Conservation (phyloP, 257 asterid genomes). For the Scutellaria galericulata region DNA sequence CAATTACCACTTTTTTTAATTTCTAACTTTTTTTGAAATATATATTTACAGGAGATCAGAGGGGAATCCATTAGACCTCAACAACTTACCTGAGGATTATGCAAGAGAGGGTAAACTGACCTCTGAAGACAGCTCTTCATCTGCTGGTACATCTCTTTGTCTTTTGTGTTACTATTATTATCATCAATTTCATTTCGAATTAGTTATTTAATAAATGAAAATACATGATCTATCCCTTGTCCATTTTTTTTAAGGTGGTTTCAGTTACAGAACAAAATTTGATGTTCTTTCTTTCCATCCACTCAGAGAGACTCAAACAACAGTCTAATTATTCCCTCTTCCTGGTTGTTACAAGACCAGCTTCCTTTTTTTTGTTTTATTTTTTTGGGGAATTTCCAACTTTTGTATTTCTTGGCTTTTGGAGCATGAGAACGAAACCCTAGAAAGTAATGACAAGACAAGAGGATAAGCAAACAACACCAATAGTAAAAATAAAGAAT, state of each 20-base stretch:
- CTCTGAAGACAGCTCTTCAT: constrained; percentile 79
- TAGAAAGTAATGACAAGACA: constrained; percentile 48
- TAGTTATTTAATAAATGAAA: neutral
- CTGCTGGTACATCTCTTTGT: constrained; percentile 68
- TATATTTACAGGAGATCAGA: constrained; percentile 73
- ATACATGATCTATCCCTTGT: too few relatives aligned
- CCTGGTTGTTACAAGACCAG: too few relatives aligned
- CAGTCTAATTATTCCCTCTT: too few relatives aligned
- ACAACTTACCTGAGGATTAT: constrained; percentile 93
- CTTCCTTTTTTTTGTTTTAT: neutral
- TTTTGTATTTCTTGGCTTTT: neutral
- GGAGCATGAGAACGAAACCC: constrained; percentile 55
- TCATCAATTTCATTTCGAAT: neutral
- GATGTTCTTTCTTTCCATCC: too few relatives aligned
- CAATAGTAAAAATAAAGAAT: too few relatives aligned
- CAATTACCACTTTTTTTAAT: neutral
- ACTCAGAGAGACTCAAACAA: too few relatives aligned
- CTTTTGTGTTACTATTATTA: constrained; percentile 10
- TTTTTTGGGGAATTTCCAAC: too few relatives aligned
- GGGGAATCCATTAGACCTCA: constrained; percentile 86
- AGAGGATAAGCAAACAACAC: neutral
- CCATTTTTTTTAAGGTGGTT: too few relatives aligned
- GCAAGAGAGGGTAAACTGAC: constrained; percentile 61
- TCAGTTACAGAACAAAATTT: too few relatives aligned
- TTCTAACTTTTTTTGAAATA: neutral